Base-by-base conservation (phyloP, 257 asterid genomes). In the Lycium barbarum region DNA sequence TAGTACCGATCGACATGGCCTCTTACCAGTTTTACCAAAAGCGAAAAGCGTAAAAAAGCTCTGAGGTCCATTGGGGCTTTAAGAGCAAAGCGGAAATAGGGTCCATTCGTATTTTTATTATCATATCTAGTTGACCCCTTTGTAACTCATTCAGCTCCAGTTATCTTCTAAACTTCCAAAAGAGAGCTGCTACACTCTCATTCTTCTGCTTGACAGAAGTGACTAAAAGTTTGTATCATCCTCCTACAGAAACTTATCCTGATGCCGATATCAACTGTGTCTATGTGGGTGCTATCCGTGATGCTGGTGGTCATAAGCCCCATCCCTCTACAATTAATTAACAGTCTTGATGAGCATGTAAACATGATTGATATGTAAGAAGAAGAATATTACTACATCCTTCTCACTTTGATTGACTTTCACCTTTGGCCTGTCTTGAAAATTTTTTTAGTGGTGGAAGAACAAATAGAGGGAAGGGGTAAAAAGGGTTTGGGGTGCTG, bases 391-490 rank as follows among this genome's bases (percentile, higher is more conserved):
- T 73, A 20, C 38, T 9, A 71, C 51, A 35, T 35, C 79, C 40
- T 5, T 22, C 61, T 49, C 61, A 49, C 1, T 74, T 74, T 22
- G 81, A 10, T 74, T 15, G 22, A 74, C 61, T 74, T 49, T 74
- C 61, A 49, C 59, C 43, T 74, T 74, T 74, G 81, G 81, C 12
- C 17, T 49, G 43, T 49, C 22, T 43, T 74, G 20, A 74, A 72
- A 43, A 45, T 0, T 6, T 11, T 11, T 26, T 26, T 26, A 26
- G 33, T 26, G 33, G 33, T 26, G 33, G 33, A 26, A 26, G 33
- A 26, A 26, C 33, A 74, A 26, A 26, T 26, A 26, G 33, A 26
- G 33, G 33, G 33, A 26, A 26, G 0, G 0, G 33, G 33, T 26
- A 26, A 26, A 26, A 26, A 26, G 33, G 33, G 33, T 26, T 26